These are phyloP conservation scores for Colletotrichum liriopes DNA, from an alignment of 2,329 filamentous ascomycete genomes.

Conservation along the genomic window DNA sequence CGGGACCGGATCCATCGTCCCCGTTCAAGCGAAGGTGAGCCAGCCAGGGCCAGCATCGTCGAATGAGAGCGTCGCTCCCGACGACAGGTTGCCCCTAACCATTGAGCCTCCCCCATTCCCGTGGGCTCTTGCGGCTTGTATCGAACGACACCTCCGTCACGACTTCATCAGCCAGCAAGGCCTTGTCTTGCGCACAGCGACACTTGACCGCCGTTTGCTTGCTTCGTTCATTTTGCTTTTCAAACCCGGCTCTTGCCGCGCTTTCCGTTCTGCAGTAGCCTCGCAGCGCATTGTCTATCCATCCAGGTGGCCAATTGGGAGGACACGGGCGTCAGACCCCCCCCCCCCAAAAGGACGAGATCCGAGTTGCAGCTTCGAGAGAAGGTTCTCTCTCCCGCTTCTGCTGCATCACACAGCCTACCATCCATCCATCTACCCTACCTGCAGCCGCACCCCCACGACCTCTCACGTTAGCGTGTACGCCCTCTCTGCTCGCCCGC, in stretches of 20 bases:
- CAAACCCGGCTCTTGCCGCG: not conserved
- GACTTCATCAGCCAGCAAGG: conserved; percentile 7
- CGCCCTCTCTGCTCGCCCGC: not conserved
- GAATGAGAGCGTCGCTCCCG: conserved; percentile 23
- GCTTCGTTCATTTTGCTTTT: conserved; percentile 13
- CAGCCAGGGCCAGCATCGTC: conserved; percentile 8
- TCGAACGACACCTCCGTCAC: conserved; percentile 24
- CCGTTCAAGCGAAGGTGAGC: conserved; percentile 25
- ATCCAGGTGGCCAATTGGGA: conserved; percentile 35
- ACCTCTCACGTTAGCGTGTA: not conserved
- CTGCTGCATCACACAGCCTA: conserved; percentile 21
- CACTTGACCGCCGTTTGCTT: conserved; percentile 16
- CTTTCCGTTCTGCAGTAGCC: conserved; percentile 6
- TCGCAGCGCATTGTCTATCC: conserved; percentile 11
- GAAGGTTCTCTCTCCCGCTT: conserved; percentile 25
- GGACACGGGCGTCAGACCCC: conserved; percentile 2
- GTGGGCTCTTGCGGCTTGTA: not conserved
- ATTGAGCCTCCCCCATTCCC: conserved; percentile 19
- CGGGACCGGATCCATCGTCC: conserved; percentile 36
- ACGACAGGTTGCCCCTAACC: conserved; percentile 32
- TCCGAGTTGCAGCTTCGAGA: conserved; percentile 10
- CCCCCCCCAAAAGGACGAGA: conserved; percentile 11
- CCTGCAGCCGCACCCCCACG: not conserved
- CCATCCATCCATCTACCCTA: not conserved
- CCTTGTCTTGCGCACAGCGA: conserved; percentile 2